Conservation (phyloP, 192 early-diverging fungal species). For the Polychytrium aggregatum region DNA sequence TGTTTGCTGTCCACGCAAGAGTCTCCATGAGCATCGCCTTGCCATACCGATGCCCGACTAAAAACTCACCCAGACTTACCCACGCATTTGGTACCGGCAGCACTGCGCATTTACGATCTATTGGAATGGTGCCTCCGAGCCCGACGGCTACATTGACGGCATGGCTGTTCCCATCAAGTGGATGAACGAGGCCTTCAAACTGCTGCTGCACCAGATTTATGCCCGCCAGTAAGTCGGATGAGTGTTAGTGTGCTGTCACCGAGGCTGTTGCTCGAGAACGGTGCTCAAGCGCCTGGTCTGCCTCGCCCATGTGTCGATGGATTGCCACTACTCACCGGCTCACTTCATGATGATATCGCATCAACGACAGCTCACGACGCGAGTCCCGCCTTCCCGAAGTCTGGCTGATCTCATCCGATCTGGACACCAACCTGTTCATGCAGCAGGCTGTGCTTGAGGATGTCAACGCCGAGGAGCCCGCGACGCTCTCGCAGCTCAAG, state of each 20-base stretch:
- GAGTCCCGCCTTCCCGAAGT: conserved; percentile 53
- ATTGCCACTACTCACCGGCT: background rate
- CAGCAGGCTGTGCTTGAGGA: conserved; percentile 7
- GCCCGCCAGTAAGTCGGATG: conserved; percentile 48
- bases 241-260: background rate
- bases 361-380: conserved; percentile 53
- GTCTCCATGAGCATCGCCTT: too few relatives aligned
- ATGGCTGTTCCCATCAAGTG: conserved; percentile 12
- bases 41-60: too few relatives aligned
- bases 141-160: background rate
- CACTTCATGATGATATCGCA: background rate
- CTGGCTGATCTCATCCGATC: conserved; percentile 48
- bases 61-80: too few relatives aligned
- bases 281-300: too few relatives aligned
- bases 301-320: too few relatives aligned
- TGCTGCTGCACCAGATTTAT: conserved; percentile 63
- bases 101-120: conserved; percentile 65
- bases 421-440: conserved; percentile 26
- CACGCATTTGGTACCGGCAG: conserved; percentile 21
- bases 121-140: conserved; percentile 38
- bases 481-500: too few relatives aligned
- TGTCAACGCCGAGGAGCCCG: too few relatives aligned
- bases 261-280: too few relatives aligned
- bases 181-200: conserved; percentile 49
- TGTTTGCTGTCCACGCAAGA: too few relatives aligned